Evolutionary conservation across 257 asterid species (phyloP), one percentile per base, ranked within the genome.

Genomic region (Ajuga chamaepitys): DNA sequence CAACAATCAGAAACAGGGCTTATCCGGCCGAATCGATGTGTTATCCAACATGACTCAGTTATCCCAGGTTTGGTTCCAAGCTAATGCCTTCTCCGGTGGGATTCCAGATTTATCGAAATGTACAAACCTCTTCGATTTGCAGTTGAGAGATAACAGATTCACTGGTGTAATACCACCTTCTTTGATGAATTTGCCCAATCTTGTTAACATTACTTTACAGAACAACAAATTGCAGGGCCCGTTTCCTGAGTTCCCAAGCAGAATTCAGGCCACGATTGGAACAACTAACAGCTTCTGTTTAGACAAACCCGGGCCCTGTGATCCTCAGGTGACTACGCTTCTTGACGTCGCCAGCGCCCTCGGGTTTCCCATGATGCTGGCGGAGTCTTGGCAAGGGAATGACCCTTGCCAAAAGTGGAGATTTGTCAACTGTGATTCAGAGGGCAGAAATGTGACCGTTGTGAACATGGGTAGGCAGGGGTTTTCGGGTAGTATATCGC

Each of bases 141-240:
- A 88, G 75, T 59, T 91, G 52, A 83, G 95, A 79, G 95, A 86
- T 9, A 88, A 88, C 44, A 73, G 70, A 5, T 80, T 91, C 13
- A 86, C 98, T 7, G 98, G 98, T 3, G 58, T 86, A 13, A 66
- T 91, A n/a, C 94, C 96, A 0, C 70, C 70, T 18, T 88, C 95
- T 7, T 28, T 91, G 66, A 62, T 75, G 68, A 48, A 9, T 21
- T 74, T 91, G 72, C 83, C 91, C 0, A 75, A 45, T 1, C 86
- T 91, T 22, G 55, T 64, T 30, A 86, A 81, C 21, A 60, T 91
- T 50, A 71, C 85, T 21, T 44, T 91, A 63, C 85, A 82, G 74
- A 88, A 91, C 34, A 91, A 91, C 42, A 80, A 67, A 22, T 68
- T 91, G 52, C 96, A 88, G 62, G 98, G 98, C 7, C 91, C 96